phyloP scores from a whole-genome alignment of 352 stramenopile genomes.

The Phytopythium vexans region DNA sequence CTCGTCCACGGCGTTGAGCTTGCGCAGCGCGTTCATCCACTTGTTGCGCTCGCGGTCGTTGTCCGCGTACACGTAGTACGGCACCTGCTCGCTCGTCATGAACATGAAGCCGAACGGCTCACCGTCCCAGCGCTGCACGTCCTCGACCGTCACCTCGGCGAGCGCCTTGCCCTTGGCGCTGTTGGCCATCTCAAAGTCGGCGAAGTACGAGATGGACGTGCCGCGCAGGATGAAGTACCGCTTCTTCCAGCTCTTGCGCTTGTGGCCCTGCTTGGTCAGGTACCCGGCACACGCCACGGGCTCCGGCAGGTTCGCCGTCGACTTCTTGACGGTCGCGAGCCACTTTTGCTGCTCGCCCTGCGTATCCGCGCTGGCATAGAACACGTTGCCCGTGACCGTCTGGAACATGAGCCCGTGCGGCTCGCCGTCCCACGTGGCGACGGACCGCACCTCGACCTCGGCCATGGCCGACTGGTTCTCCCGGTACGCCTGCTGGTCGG shows the following conservation, averaged over 20 bases:
- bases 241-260: slow-evolving; percentile 91
- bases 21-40: slow-evolving; percentile 85
- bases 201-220: slow-evolving; percentile 73
- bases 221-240: slow-evolving; percentile 87
- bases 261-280: slow-evolving; percentile 88
- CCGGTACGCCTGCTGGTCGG: slow-evolving; percentile 80
- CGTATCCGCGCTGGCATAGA: slow-evolving; percentile 82
- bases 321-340: slow-evolving; percentile 68
- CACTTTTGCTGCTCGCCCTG: slow-evolving; percentile 80
- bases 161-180: slow-evolving; percentile 74
- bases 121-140: slow-evolving; percentile 84
- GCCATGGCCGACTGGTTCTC: slow-evolving; percentile 84
- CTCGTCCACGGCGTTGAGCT: slow-evolving; percentile 66
- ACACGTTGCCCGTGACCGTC: slow-evolving; percentile 79
- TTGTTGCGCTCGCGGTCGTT: slow-evolving; percentile 86
- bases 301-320: slow-evolving; percentile 64
- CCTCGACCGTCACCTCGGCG: slow-evolving; percentile 78
- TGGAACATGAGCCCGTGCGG: slow-evolving; percentile 84
- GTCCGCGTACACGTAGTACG: slow-evolving; percentile 89
- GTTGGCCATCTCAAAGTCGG: slow-evolving; percentile 86
- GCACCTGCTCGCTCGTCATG: slow-evolving; percentile 86
- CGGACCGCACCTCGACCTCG: slow-evolving; percentile 78
- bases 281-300: slow-evolving; percentile 82
- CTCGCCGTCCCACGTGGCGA: slow-evolving; percentile 78
- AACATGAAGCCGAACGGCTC: slow-evolving; percentile 89